Base-by-base conservation (phyloP, 2,329 filamentous ascomycete species). In the Exophiala mesophila region DNA sequence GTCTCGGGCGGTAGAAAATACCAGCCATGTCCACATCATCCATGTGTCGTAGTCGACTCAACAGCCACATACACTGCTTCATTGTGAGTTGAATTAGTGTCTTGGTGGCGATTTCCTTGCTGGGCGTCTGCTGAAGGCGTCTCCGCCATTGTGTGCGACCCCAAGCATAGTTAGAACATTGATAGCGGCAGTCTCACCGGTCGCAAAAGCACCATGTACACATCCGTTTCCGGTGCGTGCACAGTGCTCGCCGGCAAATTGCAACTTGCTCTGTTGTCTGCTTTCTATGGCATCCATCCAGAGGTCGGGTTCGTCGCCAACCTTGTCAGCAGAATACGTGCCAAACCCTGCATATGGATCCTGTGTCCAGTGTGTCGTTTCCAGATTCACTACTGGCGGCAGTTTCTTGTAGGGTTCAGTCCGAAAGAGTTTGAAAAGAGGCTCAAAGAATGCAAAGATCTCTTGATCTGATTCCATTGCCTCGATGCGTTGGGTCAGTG, bases 311-410 rank as follows among this genome's bases (percentile, higher is more conserved):
- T 69, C 63, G 42, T 69, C 66, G 4, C 64, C 65, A n/a, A 63
- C 63, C 45, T 69, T 69, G 47, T 69, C 66, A 15, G 66, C 65
- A n/a, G 63, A 64, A 49, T 69, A 69, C 24, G 57, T 59, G 19
- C 66, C 66, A 38, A 60, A 68, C n/a, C 66, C 66, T 16, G 66
- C 66, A 37, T 67, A 55, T 3, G 64, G 61, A 51, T 69, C 66
- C 45, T 64, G 63, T 2, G 65, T 67, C 66, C 66, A 69, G 50
- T 67, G 63, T 23, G 66, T 69, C 17, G 64, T 65, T 55, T 69
- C 65, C 45, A 69, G 57, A 52, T 60, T 60, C 36, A 65, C 40
- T 18, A 67, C 56, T 3, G 55, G 56, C 2, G 66, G 66, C 15
- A 69, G 58, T 29, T 65, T 64, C 45, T 66, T 68, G 56, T 68